Evolutionary conservation across 1,284 basidiomycete genomes (phyloP).

Genomic region (Puccinia coronata): DNA sequence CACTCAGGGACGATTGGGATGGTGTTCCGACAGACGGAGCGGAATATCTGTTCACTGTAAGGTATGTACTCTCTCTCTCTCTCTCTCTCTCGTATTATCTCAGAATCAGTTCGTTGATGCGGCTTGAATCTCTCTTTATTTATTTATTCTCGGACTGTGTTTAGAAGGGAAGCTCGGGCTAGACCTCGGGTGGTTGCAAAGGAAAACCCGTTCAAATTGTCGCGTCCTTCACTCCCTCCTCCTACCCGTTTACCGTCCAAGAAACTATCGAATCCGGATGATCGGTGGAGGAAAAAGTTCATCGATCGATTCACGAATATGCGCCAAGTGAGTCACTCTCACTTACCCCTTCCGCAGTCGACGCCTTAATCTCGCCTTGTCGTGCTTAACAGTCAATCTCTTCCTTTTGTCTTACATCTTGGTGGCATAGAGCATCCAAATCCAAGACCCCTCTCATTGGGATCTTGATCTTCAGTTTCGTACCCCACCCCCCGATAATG

Average conservation of each 20-base stretch:
- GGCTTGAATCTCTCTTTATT: not conserved
- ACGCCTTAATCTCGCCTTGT: too few species aligned
- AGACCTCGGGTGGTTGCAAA: constrained; percentile 14
- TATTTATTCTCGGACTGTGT: not conserved
- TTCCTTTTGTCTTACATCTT: not conserved
- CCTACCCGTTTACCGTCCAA: not conserved
- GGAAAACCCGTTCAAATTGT: constrained; percentile 14
- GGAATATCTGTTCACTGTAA: constrained; percentile 37
- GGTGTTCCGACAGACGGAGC: constrained; percentile 28
- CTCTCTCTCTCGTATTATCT: not conserved
- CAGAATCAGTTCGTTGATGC: too few species aligned
- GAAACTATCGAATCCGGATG: not conserved
- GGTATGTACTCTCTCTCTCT: constrained; percentile 11
- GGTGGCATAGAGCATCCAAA: constrained; percentile 22
- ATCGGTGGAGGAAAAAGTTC: constrained; percentile 22
- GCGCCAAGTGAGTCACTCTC: not conserved
- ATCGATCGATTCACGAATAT: constrained; percentile 26
- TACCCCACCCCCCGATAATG: constrained; percentile 12
- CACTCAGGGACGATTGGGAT: constrained; percentile 12
- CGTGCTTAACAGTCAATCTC: too few species aligned
- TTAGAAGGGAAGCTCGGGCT: constrained; percentile 30
- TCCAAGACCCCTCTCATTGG: constrained; percentile 36
- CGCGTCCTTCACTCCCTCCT: not conserved
- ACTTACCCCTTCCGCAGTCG: too few species aligned
- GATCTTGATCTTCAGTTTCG: constrained; percentile 5